Conservation (phyloP, 345 rosid genomes). For the Noccaea caerulescens region DNA sequence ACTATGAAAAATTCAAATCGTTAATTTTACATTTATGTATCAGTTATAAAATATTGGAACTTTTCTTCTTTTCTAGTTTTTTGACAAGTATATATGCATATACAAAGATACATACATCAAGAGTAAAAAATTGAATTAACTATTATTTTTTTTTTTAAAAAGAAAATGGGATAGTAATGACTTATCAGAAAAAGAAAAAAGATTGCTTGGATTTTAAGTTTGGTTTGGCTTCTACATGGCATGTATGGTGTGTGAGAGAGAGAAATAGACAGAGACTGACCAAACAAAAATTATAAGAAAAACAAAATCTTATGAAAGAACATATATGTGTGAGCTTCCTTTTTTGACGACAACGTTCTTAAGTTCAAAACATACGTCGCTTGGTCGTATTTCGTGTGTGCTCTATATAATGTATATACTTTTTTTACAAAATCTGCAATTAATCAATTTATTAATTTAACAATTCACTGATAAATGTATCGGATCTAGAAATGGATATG, state of each 20-base stretch:
- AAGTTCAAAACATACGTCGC: not conserved
- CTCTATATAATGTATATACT: not conserved
- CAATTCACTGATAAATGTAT: not conserved
- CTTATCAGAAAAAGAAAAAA: conserved; percentile 17
- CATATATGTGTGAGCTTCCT: conserved; percentile 37
- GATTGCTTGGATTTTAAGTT: conserved; percentile 75
- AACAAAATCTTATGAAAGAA: conserved; percentile 52
- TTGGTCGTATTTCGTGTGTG: conserved; percentile 27
- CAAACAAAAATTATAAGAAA: conserved; percentile 32
- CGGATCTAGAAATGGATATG: conserved; percentile 26
- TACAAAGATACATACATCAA: not conserved
- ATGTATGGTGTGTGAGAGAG: conserved; percentile 41
- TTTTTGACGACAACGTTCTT: conserved; percentile 23
- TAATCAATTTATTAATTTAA: conserved; percentile 15
- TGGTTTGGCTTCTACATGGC: conserved; percentile 39
- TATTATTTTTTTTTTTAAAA: not conserved
- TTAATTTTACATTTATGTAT: conserved; percentile 13
- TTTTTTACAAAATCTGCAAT: not conserved
- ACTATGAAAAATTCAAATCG: not conserved
- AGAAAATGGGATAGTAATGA: not conserved
- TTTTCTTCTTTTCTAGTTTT: not conserved
- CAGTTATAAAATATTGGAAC: not conserved
- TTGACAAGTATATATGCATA: conserved; percentile 21
- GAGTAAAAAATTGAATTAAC: conserved; percentile 5
- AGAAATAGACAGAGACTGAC: conserved; percentile 33